These are phyloP conservation scores for Porodaedalea pini DNA, from an alignment of 1,284 basidiomycete species.

Conservation along the genomic window DNA sequence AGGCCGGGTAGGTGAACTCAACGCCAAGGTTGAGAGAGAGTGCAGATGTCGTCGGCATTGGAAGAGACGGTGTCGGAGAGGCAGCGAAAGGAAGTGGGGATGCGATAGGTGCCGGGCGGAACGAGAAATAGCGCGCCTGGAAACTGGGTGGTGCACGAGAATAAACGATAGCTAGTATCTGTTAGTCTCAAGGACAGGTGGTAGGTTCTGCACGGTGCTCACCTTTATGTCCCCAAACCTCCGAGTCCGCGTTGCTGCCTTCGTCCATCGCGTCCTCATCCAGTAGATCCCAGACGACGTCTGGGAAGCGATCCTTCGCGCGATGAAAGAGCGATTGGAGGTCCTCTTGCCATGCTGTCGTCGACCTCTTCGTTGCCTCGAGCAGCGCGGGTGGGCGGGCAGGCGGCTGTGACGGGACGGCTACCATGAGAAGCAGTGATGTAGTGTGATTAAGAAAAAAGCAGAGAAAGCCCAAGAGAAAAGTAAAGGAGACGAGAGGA, in stretches of 20 bases:
- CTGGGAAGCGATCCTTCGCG: conserved; percentile 85
- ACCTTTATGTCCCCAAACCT: conserved; percentile 92
- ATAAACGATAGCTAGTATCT: conserved; percentile 77
- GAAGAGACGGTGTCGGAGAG: conserved; percentile 45
- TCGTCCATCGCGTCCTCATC: conserved; percentile 47
- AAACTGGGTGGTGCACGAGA: conserved; percentile 87
- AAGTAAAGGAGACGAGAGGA: conserved; percentile 2
- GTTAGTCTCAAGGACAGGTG: neutral
- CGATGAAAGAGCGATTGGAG: conserved; percentile 71
- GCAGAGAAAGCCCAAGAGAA: conserved; percentile 3
- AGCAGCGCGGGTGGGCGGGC: conserved; percentile 52
- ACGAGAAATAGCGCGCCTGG: conserved; percentile 80
- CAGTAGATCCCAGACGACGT: conserved; percentile 84
- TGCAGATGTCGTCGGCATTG: conserved; percentile 57
- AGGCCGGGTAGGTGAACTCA: conserved; percentile 34
- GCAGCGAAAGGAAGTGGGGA: conserved; percentile 58
- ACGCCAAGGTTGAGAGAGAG: conserved; percentile 53
- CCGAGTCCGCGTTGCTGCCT: conserved; percentile 33
- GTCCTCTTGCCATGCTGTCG: conserved; percentile 71
- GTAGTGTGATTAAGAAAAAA: neutral
- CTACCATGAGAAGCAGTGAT: conserved; percentile 15
- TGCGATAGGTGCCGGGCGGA: conserved; percentile 52
- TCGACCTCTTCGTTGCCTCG: conserved; percentile 62
- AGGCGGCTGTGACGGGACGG: conserved; percentile 21
- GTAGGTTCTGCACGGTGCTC: conserved; percentile 22